Conservation (phyloP, 768 basidiomycete species). For the Mycena pura region DNA sequence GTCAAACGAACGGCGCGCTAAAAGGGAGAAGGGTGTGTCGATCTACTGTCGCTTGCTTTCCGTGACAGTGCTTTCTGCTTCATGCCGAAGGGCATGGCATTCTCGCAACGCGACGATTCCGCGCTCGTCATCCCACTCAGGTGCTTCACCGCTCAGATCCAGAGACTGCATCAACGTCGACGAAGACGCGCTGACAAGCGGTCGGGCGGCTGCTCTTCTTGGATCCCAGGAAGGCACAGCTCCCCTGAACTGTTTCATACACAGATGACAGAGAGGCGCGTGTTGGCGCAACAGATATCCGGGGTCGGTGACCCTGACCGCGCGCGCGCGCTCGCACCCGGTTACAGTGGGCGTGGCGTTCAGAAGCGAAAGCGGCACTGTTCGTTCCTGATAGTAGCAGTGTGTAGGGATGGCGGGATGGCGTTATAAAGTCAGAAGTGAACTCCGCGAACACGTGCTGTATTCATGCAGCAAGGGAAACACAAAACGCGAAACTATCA, state of each 20-base stretch:
- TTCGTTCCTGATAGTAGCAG: too few species aligned
- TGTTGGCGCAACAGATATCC: conserved; percentile 60
- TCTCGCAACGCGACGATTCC: conserved; percentile 68
- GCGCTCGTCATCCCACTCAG: conserved; percentile 72
- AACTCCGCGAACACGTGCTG: too few species aligned
- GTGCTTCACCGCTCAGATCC: conserved; percentile 46
- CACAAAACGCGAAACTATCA: too few species aligned
- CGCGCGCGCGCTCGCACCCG: conserved; percentile 51
- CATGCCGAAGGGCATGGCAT: conserved; percentile 73
- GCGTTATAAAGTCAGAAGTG: too few species aligned
- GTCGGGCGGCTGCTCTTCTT: conserved; percentile 46
- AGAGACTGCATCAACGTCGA: conserved; percentile 62
- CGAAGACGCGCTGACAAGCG: conserved; percentile 52
- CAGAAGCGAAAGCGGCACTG: too few species aligned
- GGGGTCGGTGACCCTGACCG: conserved; percentile 74
- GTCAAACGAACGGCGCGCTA: conserved; percentile 40
- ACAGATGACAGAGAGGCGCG: conserved; percentile 70
- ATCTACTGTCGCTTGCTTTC: conserved; percentile 72
- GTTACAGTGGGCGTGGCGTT: conserved; percentile 60
- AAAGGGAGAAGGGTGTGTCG: conserved; percentile 79
- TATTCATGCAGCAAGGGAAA: too few species aligned
- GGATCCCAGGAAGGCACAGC: conserved; percentile 46
- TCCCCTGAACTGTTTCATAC: conserved; percentile 85
- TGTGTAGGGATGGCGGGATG: too few species aligned
- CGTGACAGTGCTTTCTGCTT: conserved; percentile 67